phyloP scores from a whole-genome alignment of 352 stramenopile genomes.

The Globisporangium iwayamae region DNA sequence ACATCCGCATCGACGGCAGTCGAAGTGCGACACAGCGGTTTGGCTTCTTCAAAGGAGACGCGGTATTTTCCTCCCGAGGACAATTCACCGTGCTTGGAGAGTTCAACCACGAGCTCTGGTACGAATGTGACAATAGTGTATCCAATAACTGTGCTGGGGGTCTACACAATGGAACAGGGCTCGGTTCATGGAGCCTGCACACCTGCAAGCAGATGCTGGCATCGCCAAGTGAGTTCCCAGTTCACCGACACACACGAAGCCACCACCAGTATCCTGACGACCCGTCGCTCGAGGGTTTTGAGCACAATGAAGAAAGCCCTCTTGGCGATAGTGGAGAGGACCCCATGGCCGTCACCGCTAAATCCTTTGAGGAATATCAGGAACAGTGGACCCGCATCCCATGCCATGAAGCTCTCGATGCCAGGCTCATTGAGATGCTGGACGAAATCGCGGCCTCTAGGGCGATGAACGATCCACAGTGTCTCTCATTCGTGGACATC shows the following conservation, averaged over 20 bases:
- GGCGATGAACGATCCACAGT: slow-evolving; percentile 13
- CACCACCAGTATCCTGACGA: neutral
- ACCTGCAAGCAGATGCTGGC: slow-evolving; percentile 43
- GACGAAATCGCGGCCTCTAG: slow-evolving; percentile 23
- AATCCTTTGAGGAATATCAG: slow-evolving; percentile 1
- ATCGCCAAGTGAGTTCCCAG: slow-evolving; percentile 38
- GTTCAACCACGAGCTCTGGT: slow-evolving; percentile 67
- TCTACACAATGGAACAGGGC: neutral
- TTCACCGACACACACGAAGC: slow-evolving; percentile 24
- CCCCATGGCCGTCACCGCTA: neutral
- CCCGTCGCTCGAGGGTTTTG: neutral
- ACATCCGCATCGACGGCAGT: slow-evolving; percentile 35
- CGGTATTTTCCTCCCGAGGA: slow-evolving; percentile 56
- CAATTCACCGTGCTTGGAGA: slow-evolving; percentile 59
- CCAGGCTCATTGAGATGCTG: slow-evolving; percentile 25
- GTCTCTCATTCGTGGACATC: slow-evolving; percentile 32
- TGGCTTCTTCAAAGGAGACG: slow-evolving; percentile 41
- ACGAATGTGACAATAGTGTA: slow-evolving; percentile 30
- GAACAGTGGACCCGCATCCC: neutral
- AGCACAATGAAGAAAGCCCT: neutral
- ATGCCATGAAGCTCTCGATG: slow-evolving; percentile 14
- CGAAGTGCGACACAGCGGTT: slow-evolving; percentile 27
- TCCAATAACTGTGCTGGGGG: neutral
- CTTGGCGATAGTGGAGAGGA: neutral
- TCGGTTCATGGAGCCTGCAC: slow-evolving; percentile 46